phyloP scores from a whole-genome alignment of 306 rosid genomes.

The Dryas drummondii region DNA sequence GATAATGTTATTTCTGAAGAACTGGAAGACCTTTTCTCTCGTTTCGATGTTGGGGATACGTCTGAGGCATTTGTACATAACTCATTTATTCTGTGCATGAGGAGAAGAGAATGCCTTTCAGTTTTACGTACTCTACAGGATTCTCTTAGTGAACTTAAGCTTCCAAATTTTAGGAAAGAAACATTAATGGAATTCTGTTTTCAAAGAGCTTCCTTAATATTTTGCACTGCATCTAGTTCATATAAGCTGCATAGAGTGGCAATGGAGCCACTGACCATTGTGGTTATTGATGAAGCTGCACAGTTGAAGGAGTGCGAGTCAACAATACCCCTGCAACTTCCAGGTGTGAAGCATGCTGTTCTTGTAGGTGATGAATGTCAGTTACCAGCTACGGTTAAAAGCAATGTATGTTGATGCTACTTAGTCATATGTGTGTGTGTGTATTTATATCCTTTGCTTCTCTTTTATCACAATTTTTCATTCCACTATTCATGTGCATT shows the following conservation, averaged over 20 bases:
- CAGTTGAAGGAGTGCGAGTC: constrained; percentile 81
- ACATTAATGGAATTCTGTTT: constrained; percentile 49
- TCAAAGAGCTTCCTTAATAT: constrained; percentile 53
- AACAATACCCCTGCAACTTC: constrained; percentile 60
- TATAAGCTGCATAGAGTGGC: constrained; percentile 42
- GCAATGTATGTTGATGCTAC: constrained; percentile 44
- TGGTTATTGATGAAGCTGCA: constrained; percentile 85
- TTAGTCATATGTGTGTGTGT: not conserved
- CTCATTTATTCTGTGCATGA: constrained; percentile 20
- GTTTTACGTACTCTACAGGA: constrained; percentile 35
- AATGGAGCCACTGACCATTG: constrained; percentile 43
- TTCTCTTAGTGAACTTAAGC: constrained; percentile 42
- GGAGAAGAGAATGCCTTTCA: constrained; percentile 45
- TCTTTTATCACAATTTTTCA: not conserved
- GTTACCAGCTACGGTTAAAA: constrained; percentile 65
- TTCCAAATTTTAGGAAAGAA: constrained; percentile 36
- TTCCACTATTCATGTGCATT: not conserved
- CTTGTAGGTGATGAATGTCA: constrained; percentile 83
- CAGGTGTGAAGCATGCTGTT: constrained; percentile 48
- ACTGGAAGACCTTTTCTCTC: constrained; percentile 46
- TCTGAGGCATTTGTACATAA: constrained; percentile 4
- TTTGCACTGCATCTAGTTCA: constrained; percentile 72
- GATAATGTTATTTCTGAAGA: constrained; percentile 29
- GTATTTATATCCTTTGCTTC: no score
- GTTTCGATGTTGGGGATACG: constrained; percentile 17